These are phyloP conservation scores for Auricularia sp. DNA, from an alignment of 768 basidiomycete species.

Conservation along the genomic window DNA sequence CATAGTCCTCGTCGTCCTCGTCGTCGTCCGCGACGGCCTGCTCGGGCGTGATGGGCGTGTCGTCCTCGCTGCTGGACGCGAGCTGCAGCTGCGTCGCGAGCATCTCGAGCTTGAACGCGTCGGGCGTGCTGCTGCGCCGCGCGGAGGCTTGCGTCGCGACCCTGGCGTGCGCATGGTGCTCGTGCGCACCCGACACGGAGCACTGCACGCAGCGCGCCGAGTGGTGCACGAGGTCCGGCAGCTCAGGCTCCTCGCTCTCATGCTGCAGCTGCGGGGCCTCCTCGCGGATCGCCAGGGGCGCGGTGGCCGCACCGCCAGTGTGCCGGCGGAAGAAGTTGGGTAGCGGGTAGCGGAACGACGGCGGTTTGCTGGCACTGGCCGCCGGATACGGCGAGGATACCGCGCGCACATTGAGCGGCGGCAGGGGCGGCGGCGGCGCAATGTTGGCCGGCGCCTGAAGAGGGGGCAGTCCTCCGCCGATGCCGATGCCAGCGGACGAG, in stretches of 20 bases:
- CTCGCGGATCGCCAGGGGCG: not conserved
- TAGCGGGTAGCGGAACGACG: not conserved
- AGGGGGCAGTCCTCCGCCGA: not conserved
- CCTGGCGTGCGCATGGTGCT: not conserved
- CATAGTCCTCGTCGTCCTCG: not conserved
- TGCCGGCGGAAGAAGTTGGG: not conserved
- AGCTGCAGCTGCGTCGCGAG: not conserved
- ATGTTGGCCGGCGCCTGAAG: not conserved
- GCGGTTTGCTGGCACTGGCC: not conserved
- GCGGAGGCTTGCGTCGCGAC: not conserved
- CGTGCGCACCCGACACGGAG: not conserved
- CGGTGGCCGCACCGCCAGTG: not conserved
- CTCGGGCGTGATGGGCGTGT: not conserved
- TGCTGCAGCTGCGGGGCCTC: not conserved
- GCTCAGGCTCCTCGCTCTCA: not conserved
- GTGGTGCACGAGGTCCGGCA: not conserved
- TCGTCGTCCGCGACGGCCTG: not conserved
- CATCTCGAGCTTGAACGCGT: not conserved
- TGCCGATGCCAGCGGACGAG: too few species aligned
- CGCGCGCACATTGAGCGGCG: too few species aligned
- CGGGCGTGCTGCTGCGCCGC: not conserved
- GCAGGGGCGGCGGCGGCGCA: not conserved
- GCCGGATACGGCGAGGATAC: too few species aligned
- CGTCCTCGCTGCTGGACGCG: not conserved
- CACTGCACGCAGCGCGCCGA: not conserved